Percentiles rank a stretch among this genome's conserved stretches.
These are phyloP conservation scores for Amauroascus verrucosus DNA, from an alignment of 2,329 filamentous ascomycete genomes.

Conservation along the genomic window DNA sequence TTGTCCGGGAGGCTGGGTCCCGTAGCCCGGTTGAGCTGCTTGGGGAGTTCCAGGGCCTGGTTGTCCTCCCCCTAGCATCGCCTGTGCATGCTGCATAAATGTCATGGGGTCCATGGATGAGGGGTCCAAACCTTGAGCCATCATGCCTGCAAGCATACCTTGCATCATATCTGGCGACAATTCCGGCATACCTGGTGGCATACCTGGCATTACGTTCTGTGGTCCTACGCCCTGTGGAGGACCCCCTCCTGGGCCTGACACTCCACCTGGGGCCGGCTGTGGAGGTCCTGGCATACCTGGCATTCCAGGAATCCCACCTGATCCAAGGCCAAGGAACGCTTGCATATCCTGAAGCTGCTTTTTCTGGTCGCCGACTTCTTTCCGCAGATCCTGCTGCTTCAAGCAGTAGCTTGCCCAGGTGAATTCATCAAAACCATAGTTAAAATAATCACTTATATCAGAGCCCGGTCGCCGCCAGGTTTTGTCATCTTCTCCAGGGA, in stretches of 20 bases:
- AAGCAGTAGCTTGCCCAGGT: constrained; percentile 91
- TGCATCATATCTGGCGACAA: constrained; percentile 49
- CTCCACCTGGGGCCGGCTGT: constrained; percentile 20
- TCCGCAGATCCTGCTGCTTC: constrained; percentile 70
- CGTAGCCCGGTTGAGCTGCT: constrained; percentile 28
- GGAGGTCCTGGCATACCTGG: constrained; percentile 28
- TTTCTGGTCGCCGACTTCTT: constrained; percentile 73
- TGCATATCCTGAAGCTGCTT: constrained; percentile 54
- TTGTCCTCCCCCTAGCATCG: constrained; percentile 39
- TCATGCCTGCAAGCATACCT: constrained; percentile 48
- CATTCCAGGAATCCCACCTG: constrained; percentile 38
- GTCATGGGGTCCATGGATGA: constrained; percentile 44
- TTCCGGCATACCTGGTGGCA: constrained; percentile 43
- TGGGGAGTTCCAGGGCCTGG: constrained; percentile 31
- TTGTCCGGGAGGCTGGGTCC: constrained; percentile 26
- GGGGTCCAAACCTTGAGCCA: constrained; percentile 45
- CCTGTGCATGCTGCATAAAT: constrained; percentile 46
- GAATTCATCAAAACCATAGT: constrained; percentile 98
- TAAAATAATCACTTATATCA: constrained; percentile 95
- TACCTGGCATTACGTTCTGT: constrained; percentile 29
- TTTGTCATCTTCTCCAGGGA: constrained; percentile 65
- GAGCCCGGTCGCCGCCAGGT: constrained; percentile 92
- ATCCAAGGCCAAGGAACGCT: constrained; percentile 43
- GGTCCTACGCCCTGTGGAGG: constrained; percentile 14
- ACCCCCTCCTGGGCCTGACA: constrained; percentile 18